Evolutionary conservation across 768 basidiomycete species (phyloP), one percentile per base, ranked within the genome.

Genomic region (Russula foetens): DNA sequence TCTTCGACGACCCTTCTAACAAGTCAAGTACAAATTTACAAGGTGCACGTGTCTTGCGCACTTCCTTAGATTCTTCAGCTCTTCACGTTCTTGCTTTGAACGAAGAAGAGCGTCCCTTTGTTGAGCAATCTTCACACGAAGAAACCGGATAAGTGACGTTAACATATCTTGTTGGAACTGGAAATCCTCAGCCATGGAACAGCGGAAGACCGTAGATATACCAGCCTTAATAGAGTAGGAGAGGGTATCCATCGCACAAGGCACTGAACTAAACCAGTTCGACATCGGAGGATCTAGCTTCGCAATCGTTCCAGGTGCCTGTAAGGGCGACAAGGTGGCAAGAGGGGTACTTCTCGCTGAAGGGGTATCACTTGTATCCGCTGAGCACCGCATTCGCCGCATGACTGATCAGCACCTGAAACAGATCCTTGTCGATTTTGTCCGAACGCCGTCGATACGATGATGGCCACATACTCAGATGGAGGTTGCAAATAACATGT

Each of bases 281-380:
- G 84, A 83, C 87, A 92, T 90, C 0, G 90, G 90, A 1, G 79
- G 73, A 9, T 88, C 88, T 80, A 92, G 80, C 90, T 92, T 24
- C 26, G 21, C 26, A 24, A 33, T 1, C 7, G 14, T 45, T 56
- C 55, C 53, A 29, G 21, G 11, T 51, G 6, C 47, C 23, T 33
- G 53, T 24, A 7, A 46, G n/a, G 14, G 41, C 24, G 12, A 24
- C 33, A 48, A 11, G 12, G 31, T n/a, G 29, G 23, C 23, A 58
- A 33, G 26, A 35, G 21, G 65, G 79, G 66, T 67, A 90, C 90
- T 75, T 92, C 83, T 67, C 76, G 79, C 65, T 91, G 89, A 55
- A 93, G 72, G 15, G 90, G 85, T 24, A 84, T 75, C 49, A 92
- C 73, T 59, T 89, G 85, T 47, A 92, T 84, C 29, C 75, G 78